Evolutionary conservation across 2,329 filamentous ascomycete species (phyloP), one percentile per base, ranked within the genome.

Genomic region (Aspergillus calidoustus): DNA sequence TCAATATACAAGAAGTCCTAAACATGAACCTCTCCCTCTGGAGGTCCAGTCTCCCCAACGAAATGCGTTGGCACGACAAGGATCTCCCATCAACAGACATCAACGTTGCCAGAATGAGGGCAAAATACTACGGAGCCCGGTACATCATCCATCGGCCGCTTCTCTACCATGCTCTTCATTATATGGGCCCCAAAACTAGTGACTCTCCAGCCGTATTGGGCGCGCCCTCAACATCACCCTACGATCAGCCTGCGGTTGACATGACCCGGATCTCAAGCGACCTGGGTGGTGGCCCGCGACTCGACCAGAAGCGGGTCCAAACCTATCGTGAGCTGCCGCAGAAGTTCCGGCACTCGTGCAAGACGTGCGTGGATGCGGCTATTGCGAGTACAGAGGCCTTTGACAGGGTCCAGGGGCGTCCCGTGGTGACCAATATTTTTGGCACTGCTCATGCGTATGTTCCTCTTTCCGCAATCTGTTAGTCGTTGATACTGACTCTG

Each of bases 341-440:
- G 0, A 77, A 82, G 43, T 78, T 87, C 34, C 77, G 86, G 9
- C 74, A 82, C 5, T 83, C 87, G 63, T 89, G 88, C 15, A 76
- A 77, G 53, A 82, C 75, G 34, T 92, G 90, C 62, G 85, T 95
- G 59, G 81, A 87, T 48, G 91, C 92, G 7, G 87, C 96, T 1
- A 87, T 97, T 57, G 84, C 90, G 72, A 97, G 94, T 74, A 98
- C 94, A 0, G 85, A 87, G 58, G 92, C 93, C 0, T 96, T 98
- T 73, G 86, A 91, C 73, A 83, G 83, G 2, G 81, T 86, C 17
- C 78, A 75, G 28, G 80, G 85, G 64, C 86, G 92, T 31, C 87
- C 91, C 8, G 89, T 97, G 55, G 89, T 98, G 59, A 98, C 94
- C n/a, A 98, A 97, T 70, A 89, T 97, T 25, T 96, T 97, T 77